phyloP scores from a whole-genome alignment of 345 rosid genomes.

The Zanthoxylum bungeanum region DNA sequence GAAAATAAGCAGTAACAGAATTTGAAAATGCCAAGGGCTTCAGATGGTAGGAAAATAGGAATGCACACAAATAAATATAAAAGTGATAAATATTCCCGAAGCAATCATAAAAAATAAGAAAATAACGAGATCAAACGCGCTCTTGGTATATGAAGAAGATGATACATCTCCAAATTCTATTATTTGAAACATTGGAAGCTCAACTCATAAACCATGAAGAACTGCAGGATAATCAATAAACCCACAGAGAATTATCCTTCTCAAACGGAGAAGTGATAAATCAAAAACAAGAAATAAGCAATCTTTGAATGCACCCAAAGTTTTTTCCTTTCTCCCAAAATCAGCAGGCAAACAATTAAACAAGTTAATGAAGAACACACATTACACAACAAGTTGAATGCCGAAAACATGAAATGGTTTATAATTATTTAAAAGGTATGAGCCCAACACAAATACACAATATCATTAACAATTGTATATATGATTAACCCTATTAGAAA shows the following conservation, averaged over 20 bases:
- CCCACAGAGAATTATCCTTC: neutral
- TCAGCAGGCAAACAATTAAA: neutral
- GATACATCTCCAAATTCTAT: neutral
- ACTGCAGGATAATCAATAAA: neutral
- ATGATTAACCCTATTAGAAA: neutral
- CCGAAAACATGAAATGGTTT: neutral
- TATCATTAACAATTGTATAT: neutral
- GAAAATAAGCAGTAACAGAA: neutral
- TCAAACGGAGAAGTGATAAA: neutral
- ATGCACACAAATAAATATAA: neutral
- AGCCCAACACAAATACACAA: neutral
- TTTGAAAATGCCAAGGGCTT: slow-evolving; percentile 7
- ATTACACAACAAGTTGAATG: neutral
- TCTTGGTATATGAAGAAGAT: too few relatives aligned
- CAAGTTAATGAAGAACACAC: neutral
- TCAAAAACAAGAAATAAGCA: neutral
- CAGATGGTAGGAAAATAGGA: neutral
- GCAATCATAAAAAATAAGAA: too few relatives aligned
- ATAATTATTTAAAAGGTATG: neutral
- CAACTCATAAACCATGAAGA: neutral
- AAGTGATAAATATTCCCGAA: too few relatives aligned
- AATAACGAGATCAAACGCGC: too few relatives aligned
- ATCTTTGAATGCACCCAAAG: neutral
- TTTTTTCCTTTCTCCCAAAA: neutral
- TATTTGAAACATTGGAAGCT: neutral